Evolutionary conservation across 768 basidiomycete species (phyloP), one percentile per base, ranked within the genome.

Genomic region (Hirschioporus abietinus): DNA sequence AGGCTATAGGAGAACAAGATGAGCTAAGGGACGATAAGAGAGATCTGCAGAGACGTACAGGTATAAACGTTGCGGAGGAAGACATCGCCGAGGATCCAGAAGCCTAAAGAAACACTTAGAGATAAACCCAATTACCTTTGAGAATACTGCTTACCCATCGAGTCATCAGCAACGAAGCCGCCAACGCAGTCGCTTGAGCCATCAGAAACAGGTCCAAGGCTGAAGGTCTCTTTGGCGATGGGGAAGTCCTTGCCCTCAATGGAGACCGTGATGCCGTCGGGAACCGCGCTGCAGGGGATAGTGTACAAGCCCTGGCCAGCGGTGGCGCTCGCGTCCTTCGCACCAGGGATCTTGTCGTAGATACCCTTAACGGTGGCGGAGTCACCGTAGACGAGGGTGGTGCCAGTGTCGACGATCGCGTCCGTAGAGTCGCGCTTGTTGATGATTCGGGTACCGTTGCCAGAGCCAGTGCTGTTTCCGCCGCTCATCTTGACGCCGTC

Each of bases 191-290:
- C 20, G 25, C 36, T 62, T 2, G 65, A 69, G 60, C 70, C 70
- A 7, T 35, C n/a, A 10, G 35, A 66, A 9, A 70, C 63, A 1
- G 63, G 63, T 9, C 82, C 82, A 27, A 83, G 72, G 70, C 80
- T 82, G 73, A 78, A 72, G 1, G 68, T 72, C 12, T 72, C 74
- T 0, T 74, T 30, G 12, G 73, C 69, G 66, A 83, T 70, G 76
- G 81, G 68, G 74, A 85, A 88, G 0, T 70, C 42, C 30, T 76
- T 77, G 8, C 78, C 78, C 59, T 82, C 82, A 69, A 87, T 85
- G 0, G 79, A 75, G 66, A 90, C 72, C 0, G 81, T 78, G 26
- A 88, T 76, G 34, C 72, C 76, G 35, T 79, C 75, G 42, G 42
- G 42, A 52, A 70, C 79, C 17, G 80, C 76, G 0, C 71, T 79